A percentile compares a stretch with the other conserved stretches of the same genome.
Evolutionary conservation across 148 eudicot species (phyloP).

Genomic region (Chenopodium suecicum): DNA sequence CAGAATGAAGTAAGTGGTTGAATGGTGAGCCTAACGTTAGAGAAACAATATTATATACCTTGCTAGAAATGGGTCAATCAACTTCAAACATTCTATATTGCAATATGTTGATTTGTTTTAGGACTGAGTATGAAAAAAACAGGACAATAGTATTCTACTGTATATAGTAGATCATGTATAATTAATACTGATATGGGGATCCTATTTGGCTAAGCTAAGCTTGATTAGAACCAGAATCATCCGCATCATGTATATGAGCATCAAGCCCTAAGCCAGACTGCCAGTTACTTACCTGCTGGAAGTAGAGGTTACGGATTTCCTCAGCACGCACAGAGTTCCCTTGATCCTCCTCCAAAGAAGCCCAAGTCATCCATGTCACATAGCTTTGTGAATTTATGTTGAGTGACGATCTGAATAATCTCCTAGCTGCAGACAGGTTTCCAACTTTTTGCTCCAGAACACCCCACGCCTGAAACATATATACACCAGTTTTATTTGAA

Average conservation of each 20-base stretch:
- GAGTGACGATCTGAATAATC: slow-evolving; percentile 84
- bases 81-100: not conserved
- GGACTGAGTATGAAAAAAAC: not conserved
- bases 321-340: slow-evolving; percentile 90
- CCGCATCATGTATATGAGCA: not conserved
- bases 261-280: not conserved
- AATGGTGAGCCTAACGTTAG: not conserved
- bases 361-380: slow-evolving; percentile 99
- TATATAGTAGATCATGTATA: not conserved
- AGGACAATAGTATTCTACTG: not conserved
- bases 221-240: not conserved
- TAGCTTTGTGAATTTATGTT: slow-evolving; percentile 92
- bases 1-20: not conserved
- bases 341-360: slow-evolving; percentile 85
- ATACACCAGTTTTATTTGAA: not conserved
- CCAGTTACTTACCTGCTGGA: slow-evolving; percentile 70
- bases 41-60: not conserved
- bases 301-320: slow-evolving; percentile 92
- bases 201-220: not conserved
- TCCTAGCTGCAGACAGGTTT: slow-evolving; percentile 85
- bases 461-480: slow-evolving; percentile 85
- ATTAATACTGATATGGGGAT: not conserved
- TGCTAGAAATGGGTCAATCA: not conserved
- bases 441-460: slow-evolving; percentile 94
- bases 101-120: not conserved